Conservation (phyloP, 352 stramenopile genomes). For the Aphanomyces stellatus region DNA sequence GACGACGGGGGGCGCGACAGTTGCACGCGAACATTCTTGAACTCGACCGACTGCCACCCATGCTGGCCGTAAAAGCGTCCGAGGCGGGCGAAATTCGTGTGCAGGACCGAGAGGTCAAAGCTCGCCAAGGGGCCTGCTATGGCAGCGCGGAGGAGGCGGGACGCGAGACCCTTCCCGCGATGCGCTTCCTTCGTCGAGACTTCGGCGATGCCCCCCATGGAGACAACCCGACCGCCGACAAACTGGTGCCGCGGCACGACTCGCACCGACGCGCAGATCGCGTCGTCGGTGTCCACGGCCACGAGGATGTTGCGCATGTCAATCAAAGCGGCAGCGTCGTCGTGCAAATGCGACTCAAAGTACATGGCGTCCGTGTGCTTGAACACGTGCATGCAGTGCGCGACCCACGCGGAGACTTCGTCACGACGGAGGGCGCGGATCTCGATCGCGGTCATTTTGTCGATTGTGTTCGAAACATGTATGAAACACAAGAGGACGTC, state of each 20-base stretch:
- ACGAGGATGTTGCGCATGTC: constrained; percentile 16
- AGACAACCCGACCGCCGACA: background rate
- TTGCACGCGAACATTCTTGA: background rate
- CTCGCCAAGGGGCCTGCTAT: constrained; percentile 3
- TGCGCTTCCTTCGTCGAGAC: constrained; percentile 15
- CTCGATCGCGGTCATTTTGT: background rate
- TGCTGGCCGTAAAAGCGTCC: constrained; percentile 3
- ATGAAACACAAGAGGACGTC: too few relatives aligned
- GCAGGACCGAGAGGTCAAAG: background rate
- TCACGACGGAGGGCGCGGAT: background rate
- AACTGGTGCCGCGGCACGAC: constrained; percentile 8
- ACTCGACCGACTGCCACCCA: background rate
- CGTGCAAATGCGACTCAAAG: constrained; percentile 10
- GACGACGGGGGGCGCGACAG: background rate
- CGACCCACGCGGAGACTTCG: constrained; percentile 14
- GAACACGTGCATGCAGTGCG: constrained; percentile 10
- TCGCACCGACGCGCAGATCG: background rate
- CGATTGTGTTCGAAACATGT: too few relatives aligned
- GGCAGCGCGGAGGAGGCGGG: background rate
- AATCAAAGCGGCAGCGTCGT: background rate
- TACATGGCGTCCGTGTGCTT: background rate
- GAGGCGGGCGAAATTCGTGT: constrained; percentile 10
- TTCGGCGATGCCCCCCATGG: constrained; percentile 13
- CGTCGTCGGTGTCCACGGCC: background rate
- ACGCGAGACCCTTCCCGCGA: background rate